A percentile compares a stretch with the other conserved stretches of the same genome.
Conservation (phyloP, 1,284 basidiomycete species). For the Sporisorium reilianum region DNA sequence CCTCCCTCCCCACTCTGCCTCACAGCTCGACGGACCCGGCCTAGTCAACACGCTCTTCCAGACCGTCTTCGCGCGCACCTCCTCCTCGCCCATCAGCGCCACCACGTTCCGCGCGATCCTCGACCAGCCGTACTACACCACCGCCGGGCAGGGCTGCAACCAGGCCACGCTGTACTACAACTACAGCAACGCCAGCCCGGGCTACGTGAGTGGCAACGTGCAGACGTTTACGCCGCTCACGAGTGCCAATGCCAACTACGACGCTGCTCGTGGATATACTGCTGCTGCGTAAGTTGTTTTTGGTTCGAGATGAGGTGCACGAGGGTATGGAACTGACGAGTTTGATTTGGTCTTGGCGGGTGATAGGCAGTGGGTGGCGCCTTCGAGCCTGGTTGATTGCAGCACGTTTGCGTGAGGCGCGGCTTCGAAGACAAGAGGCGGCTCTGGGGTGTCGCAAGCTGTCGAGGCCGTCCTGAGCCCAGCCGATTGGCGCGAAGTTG, state of each 20-base stretch:
- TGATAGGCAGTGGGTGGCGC: slow-evolving; percentile 24
- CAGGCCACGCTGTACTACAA: slow-evolving; percentile 22
- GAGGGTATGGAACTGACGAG: background rate
- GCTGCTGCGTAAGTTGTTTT: slow-evolving; percentile 29
- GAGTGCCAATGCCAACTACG: slow-evolving; percentile 1
- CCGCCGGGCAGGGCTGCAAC: slow-evolving; percentile 20
- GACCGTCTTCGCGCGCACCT: no score
- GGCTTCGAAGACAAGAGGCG: no score
- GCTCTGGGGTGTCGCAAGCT: no score
- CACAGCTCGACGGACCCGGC: slow-evolving; percentile 27
- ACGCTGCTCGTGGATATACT: slow-evolving; percentile 11
- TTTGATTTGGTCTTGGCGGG: background rate
- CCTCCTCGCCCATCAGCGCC: slow-evolving; percentile 18
- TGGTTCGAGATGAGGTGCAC: background rate
- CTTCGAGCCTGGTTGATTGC: slow-evolving; percentile 14
- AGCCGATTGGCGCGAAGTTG: no score
- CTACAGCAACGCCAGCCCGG: slow-evolving; percentile 25
- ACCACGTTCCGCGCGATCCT: slow-evolving; percentile 14
- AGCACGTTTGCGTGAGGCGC: slow-evolving; percentile 20
- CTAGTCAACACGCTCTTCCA: no score
- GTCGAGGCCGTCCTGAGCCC: no score
- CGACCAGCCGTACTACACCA: slow-evolving; percentile 30
- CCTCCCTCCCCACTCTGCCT: background rate
- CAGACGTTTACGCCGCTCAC: slow-evolving; percentile 18
- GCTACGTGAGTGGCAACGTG: slow-evolving; percentile 20